A percentile compares a stretch with the other conserved stretches of the same genome.
These are phyloP conservation scores for Rhodofomes roseus DNA, from an alignment of 1,284 basidiomycete species.

Conservation along the genomic window DNA sequence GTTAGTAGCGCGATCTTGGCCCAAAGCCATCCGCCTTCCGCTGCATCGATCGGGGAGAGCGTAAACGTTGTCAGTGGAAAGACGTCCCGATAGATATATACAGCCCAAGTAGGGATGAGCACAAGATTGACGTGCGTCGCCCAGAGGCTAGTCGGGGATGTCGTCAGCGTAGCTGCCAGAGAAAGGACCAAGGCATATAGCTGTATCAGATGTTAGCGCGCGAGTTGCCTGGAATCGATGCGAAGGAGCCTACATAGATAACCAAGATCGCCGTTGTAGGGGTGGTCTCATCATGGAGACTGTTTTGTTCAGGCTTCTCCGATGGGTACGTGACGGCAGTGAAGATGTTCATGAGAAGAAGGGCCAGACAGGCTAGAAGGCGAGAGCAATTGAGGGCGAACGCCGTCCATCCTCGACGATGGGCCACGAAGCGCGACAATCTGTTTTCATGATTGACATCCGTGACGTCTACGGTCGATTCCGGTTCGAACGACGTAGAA, in stretches of 20 bases:
- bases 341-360: not conserved
- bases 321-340: not conserved
- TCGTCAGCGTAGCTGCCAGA: not conserved
- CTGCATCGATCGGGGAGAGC: constrained; percentile 34
- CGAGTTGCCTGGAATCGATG: not conserved
- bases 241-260: not conserved
- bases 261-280: not conserved
- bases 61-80: constrained; percentile 53
- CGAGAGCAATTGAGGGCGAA: not conserved
- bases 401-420: not conserved
- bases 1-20: constrained; percentile 31
- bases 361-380: not conserved
- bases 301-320: not conserved
- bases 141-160: not conserved
- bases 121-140: not conserved
- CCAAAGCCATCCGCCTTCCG: constrained; percentile 27
- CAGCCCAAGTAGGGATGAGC: constrained; percentile 1
- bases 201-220: not conserved
- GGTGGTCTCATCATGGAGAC: not conserved
- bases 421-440: not conserved
- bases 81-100: constrained; percentile 57
- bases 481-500: not conserved
- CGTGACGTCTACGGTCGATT: not conserved
- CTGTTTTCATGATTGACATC: not conserved
- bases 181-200: not conserved